Conservation (phyloP, 257 asterid species). For the Anisodus tanguticus region DNA sequence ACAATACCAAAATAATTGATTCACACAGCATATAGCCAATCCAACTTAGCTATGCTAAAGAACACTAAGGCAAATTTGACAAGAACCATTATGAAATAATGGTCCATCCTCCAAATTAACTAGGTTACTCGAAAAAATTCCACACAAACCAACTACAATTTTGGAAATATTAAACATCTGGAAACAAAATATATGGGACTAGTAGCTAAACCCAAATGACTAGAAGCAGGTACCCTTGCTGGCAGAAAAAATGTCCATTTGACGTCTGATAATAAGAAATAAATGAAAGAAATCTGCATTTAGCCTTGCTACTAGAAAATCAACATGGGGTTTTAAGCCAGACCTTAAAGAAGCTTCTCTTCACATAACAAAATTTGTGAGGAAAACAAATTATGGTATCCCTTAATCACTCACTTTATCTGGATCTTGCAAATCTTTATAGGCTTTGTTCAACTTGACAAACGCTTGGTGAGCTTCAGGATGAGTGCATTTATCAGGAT, state of each 20-base stretch:
- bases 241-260: background rate
- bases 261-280: background rate
- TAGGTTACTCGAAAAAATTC: background rate
- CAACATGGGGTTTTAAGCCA: background rate
- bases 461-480: constrained; percentile 98
- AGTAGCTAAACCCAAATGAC: background rate
- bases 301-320: background rate
- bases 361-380: background rate
- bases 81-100: background rate
- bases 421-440: constrained; percentile 94
- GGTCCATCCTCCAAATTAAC: constrained; percentile 23
- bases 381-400: constrained; percentile 13
- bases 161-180: constrained; percentile 1
- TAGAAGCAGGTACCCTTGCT: background rate
- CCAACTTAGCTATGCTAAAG: constrained; percentile 14
- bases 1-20: background rate
- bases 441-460: constrained; percentile 85
- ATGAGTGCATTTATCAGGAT: constrained; percentile 96
- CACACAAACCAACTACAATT: background rate
- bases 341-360: background rate
- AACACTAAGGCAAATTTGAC: background rate
- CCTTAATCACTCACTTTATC: constrained; percentile 62
- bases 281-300: background rate
- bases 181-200: constrained; percentile 15
- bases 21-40: constrained; percentile 5